Conservation (phyloP, 495 filamentous ascomycete species). For the Xanthoparmelia taractica region DNA sequence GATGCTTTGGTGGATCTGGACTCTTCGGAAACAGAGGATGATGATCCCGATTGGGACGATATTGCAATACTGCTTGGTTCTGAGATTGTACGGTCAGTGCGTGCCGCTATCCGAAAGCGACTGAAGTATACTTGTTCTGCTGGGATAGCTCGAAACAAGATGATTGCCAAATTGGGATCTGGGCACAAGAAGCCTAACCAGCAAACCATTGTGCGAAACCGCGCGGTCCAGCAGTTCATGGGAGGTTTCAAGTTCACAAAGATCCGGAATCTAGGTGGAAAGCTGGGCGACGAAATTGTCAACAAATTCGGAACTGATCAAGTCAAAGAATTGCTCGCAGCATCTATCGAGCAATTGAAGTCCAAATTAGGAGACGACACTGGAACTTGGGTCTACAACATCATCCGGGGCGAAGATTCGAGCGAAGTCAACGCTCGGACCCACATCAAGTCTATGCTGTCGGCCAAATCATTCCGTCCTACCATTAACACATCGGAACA, state of each 20-base stretch:
- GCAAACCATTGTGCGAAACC: constrained; percentile 82
- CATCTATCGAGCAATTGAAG: constrained; percentile 71
- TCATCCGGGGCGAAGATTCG: constrained; percentile 74
- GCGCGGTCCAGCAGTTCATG: constrained; percentile 74
- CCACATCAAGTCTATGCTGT: constrained; percentile 96
- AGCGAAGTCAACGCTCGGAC: constrained; percentile 89
- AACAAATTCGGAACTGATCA: constrained; percentile 70
- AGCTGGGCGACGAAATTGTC: constrained; percentile 79
- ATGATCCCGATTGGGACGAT: constrained; percentile 95
- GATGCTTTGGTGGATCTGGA: constrained; percentile 75
- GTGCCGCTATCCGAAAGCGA: constrained; percentile 54
- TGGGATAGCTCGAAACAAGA: constrained; percentile 84
- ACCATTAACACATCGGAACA: constrained; percentile 73
- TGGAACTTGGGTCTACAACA: constrained; percentile 79
- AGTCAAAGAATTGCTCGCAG: constrained; percentile 64
- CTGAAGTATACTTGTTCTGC: constrained; percentile 86
- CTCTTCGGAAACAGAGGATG: constrained; percentile 60
- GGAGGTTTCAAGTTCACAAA: constrained; percentile 88
- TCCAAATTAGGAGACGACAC: constrained; percentile 76
- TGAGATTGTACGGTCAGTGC: constrained; percentile 75
- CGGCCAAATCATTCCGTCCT: constrained; percentile 89
- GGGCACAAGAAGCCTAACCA: constrained; percentile 86
- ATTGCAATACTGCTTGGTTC: constrained; percentile 76
- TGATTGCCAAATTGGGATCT: constrained; percentile 89
- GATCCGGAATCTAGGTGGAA: constrained; percentile 93